phyloP scores from a whole-genome alignment of 2,329 filamentous ascomycete species.

The Penicillium sp. region DNA sequence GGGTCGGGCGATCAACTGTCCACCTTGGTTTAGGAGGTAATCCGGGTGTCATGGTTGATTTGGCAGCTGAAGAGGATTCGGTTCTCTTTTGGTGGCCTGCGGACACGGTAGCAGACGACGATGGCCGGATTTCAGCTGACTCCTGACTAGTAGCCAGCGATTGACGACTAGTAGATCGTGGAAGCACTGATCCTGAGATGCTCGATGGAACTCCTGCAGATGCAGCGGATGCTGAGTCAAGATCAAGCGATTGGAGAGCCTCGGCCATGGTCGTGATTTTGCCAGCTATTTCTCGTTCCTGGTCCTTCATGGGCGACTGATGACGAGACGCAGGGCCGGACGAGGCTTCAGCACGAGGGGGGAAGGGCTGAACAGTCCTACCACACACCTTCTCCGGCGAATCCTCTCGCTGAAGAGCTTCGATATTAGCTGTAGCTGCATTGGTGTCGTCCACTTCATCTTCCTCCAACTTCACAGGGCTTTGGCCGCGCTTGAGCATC shows the following conservation, averaged over 20 bases:
- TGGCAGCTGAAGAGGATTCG: neutral
- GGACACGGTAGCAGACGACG: neutral
- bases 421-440: neutral
- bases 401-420: neutral
- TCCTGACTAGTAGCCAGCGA: neutral
- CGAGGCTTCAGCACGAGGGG: neutral
- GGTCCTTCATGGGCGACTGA: neutral
- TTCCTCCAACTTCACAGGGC: neutral
- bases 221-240: neutral
- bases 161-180: neutral
- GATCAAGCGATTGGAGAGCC: neutral
- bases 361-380: conserved; percentile 9
- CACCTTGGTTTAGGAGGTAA: neutral
- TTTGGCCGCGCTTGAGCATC: neutral
- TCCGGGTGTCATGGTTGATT: neutral
- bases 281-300: neutral
- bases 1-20: neutral
- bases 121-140: conserved; percentile 1
- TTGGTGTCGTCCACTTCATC: neutral
- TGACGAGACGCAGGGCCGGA: conserved; percentile 1
- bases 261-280: neutral
- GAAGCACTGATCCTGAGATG: neutral
- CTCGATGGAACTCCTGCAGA: neutral
- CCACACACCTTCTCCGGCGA: neutral
- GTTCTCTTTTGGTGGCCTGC: neutral